Evolutionary conservation across 2,329 filamentous ascomycete genomes (phyloP).

Genomic region (Fusarium sp.): DNA sequence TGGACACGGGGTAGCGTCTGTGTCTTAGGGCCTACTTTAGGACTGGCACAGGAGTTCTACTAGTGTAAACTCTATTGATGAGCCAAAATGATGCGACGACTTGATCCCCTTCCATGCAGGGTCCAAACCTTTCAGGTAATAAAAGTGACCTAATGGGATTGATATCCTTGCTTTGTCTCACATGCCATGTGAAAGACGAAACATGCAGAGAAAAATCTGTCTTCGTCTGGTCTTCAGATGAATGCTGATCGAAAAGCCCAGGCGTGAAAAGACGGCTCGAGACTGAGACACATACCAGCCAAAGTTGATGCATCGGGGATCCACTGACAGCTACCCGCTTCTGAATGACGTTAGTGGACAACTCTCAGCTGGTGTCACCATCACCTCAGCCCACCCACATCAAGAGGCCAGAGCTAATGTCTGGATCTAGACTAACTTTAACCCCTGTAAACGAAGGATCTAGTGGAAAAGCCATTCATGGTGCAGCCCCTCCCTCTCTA

Average conservation of each 20-base stretch:
- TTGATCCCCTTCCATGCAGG: neutral
- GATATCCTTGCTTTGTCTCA: neutral
- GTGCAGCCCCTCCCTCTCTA: neutral
- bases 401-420: neutral
- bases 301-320: too few relatives aligned
- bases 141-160: neutral
- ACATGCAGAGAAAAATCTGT: neutral
- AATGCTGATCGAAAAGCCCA: neutral
- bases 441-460: neutral
- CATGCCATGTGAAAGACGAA: neutral
- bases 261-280: neutral
- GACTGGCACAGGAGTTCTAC: neutral
- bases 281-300: conserved; percentile 2
- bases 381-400: neutral
- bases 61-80: conserved; percentile 18
- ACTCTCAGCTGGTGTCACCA: neutral
- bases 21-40: neutral
- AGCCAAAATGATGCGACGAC: neutral
- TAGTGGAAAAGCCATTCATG: neutral
- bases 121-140: neutral
- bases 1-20: neutral
- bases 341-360: neutral
- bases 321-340: neutral
- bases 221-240: too few relatives aligned
- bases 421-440: neutral